phyloP scores from a whole-genome alignment of 2,329 filamentous ascomycete genomes.

The Cordyceps militaris region DNA sequence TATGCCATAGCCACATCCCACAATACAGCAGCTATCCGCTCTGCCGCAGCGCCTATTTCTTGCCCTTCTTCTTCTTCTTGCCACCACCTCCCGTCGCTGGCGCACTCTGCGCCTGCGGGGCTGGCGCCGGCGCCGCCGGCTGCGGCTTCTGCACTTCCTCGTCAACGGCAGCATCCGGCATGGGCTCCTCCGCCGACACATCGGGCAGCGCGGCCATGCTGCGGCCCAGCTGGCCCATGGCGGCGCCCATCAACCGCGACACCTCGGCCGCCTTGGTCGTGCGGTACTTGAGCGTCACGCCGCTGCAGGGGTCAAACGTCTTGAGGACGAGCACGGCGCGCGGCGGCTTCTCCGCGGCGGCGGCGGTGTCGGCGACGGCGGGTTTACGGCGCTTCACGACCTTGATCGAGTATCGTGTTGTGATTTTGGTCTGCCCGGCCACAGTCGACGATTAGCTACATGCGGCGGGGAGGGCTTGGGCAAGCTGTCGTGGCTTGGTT shows the following conservation, averaged over 20 bases:
- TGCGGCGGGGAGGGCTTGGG: not conserved
- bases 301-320: constrained; percentile 77
- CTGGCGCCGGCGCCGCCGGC: constrained; percentile 22
- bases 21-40: not conserved
- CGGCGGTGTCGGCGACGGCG: constrained; percentile 19
- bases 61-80: constrained; percentile 67
- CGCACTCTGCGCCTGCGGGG: constrained; percentile 14
- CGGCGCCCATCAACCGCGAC: constrained; percentile 63
- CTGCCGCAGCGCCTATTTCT: constrained; percentile 43
- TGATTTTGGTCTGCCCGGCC: constrained; percentile 88
- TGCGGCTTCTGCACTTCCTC: constrained; percentile 24
- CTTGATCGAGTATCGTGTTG: constrained; percentile 79
- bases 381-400: constrained; percentile 27
- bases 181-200: constrained; percentile 31
- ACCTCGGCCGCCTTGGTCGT: constrained; percentile 91
- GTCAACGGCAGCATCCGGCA: constrained; percentile 12
- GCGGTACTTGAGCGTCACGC: constrained; percentile 80
- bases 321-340: constrained; percentile 74
- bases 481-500: not conserved
- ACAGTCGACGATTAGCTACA: not conserved
- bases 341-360: constrained; percentile 38
- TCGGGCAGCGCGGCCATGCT: constrained; percentile 54
- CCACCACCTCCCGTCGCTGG: constrained; percentile 27
- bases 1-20: not conserved
- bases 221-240: constrained; percentile 68